phyloP scores from a whole-genome alignment of 805 yeast species.

The Candida dajiaensis region DNA sequence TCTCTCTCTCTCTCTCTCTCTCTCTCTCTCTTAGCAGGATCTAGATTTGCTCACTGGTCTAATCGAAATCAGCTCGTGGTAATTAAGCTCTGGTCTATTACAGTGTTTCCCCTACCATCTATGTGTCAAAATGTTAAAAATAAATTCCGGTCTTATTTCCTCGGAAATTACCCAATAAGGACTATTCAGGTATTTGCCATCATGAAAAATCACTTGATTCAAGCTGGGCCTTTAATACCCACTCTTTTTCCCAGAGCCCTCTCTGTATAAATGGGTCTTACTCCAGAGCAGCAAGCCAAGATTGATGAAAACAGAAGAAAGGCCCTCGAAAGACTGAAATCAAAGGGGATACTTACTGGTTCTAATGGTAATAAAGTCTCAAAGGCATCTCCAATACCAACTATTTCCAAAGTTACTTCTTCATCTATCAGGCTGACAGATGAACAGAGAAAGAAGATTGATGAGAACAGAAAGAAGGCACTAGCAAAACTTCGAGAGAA shows the following conservation, averaged over 20 bases:
- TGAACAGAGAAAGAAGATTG: constrained; percentile 45
- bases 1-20: too few relatives aligned
- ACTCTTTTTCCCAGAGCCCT: too few relatives aligned
- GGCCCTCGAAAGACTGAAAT: constrained; percentile 54
- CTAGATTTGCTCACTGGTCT: too few relatives aligned
- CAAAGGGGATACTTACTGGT: constrained; percentile 30
- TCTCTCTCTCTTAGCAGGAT: too few relatives aligned
- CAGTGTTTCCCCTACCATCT: too few relatives aligned
- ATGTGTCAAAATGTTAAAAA: not conserved
- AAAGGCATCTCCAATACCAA: constrained; percentile 10
- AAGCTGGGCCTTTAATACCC: too few relatives aligned
- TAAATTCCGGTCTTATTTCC: not conserved
- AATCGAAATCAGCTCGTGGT: too few relatives aligned
- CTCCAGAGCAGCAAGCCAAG: constrained; percentile 27
- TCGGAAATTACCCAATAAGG: not conserved
- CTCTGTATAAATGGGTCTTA: constrained; percentile 21
- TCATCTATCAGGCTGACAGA: constrained; percentile 31
- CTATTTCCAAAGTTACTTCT: constrained; percentile 8
- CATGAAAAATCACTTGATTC: not conserved
- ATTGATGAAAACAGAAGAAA: constrained; percentile 54
- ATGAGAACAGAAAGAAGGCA: constrained; percentile 49
- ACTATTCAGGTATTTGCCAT: not conserved
- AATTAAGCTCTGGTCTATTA: too few relatives aligned
- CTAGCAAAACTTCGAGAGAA: constrained; percentile 34
- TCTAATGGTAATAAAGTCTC: constrained; percentile 10